These are phyloP conservation scores for Mycena vulgaris DNA, from an alignment of 768 basidiomycete species.

Conservation along the genomic window DNA sequence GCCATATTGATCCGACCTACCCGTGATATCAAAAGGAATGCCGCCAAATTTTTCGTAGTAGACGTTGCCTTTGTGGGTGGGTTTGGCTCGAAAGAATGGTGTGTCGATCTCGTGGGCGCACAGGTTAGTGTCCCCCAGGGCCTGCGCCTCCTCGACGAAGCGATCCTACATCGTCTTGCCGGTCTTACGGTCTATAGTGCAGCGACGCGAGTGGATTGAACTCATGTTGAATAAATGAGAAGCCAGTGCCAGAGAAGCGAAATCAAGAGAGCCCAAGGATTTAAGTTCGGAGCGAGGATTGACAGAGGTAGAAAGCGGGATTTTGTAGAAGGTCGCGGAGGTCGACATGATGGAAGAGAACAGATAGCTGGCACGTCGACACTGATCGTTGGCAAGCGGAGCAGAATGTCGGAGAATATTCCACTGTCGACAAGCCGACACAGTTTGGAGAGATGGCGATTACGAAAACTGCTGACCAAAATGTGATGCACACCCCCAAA, in stretches of 20 bases:
- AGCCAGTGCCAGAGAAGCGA: background rate
- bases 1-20: too few relatives aligned
- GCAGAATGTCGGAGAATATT: constrained; percentile 4
- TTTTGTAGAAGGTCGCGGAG: too few relatives aligned
- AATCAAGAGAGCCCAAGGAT: background rate
- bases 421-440: too few relatives aligned
- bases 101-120: background rate
- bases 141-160: background rate
- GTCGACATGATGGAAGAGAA: too few relatives aligned
- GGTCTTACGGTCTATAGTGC: background rate
- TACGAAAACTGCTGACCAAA: too few relatives aligned
- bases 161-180: background rate
- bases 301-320: background rate
- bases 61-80: background rate
- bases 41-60: background rate
- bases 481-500: too few relatives aligned
- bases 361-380: too few relatives aligned
- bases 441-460: too few relatives aligned
- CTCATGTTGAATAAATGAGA: background rate
- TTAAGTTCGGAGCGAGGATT: background rate
- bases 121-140: background rate
- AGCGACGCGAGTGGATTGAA: constrained; percentile 1
- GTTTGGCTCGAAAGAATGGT: constrained; percentile 1
- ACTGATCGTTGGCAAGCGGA: too few relatives aligned
- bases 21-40: too few relatives aligned